Percentiles rank a stretch among this genome's conserved stretches.
Evolutionary conservation across 1,284 basidiomycete species (phyloP).

Genomic region (Cryptococcus sp.): DNA sequence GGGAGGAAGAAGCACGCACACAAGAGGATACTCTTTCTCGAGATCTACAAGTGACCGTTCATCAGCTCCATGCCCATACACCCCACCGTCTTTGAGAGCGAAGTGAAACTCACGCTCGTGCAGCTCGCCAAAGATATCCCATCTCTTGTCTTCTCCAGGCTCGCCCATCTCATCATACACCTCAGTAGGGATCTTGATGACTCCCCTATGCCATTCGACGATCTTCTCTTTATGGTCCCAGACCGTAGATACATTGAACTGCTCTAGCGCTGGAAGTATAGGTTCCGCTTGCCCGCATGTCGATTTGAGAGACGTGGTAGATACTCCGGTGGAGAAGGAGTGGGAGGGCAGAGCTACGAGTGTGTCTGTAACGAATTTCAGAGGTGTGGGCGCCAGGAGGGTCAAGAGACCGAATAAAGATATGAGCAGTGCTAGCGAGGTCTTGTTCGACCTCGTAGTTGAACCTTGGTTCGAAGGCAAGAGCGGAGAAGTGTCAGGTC

Average conservation of each 20-base stretch:
- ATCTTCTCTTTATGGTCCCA: conserved; percentile 30
- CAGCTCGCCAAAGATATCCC: conserved; percentile 49
- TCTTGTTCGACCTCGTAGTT: conserved; percentile 2
- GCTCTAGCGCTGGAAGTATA: conserved; percentile 9
- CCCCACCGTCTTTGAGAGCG: background rate
- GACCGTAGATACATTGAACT: conserved; percentile 15
- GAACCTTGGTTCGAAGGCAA: conserved; percentile 6
- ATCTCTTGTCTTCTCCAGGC: conserved; percentile 48
- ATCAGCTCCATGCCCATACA: background rate
- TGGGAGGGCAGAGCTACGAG: background rate
- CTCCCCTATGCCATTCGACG: conserved; percentile 36
- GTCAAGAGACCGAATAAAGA: conserved; percentile 15
- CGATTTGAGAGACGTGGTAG: background rate
- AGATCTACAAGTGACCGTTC: conserved; percentile 30
- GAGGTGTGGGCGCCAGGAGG: conserved; percentile 7
- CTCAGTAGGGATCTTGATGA: conserved; percentile 48
- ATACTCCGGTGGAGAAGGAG: background rate
- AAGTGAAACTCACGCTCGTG: conserved; percentile 38
- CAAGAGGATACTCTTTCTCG: conserved; percentile 44
- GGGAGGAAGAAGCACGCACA: conserved; percentile 25
- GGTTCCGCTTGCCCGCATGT: conserved; percentile 20
- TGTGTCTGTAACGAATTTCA: conserved; percentile 1
- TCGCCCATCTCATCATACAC: conserved; percentile 50
- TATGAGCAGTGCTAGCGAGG: conserved; percentile 9
- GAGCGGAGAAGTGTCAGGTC: background rate